A percentile compares a stretch with the other conserved stretches of the same genome.
phyloP scores from a whole-genome alignment of 441 rosid genomes.

The Pelargonium myrrhifolium region DNA sequence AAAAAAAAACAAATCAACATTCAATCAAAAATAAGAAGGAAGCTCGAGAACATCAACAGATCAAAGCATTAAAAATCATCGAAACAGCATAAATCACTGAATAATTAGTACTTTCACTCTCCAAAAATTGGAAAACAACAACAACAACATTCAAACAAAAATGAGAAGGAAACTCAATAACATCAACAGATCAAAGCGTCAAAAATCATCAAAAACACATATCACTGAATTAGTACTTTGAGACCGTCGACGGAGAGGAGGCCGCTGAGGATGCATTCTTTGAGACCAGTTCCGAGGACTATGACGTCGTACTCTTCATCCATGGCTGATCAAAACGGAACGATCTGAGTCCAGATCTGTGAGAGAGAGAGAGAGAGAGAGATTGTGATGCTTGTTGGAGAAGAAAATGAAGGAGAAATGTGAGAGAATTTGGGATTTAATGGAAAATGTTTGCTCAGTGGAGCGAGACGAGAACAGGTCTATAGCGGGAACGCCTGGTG shows the following conservation, averaged over 20 bases:
- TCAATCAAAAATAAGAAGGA: no score
- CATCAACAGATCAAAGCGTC: not conserved
- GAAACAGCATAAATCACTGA: no score
- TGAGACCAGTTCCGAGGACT: slow-evolving; percentile 70
- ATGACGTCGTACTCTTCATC: slow-evolving; percentile 72
- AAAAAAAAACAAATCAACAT: no score
- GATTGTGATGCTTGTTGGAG: not conserved
- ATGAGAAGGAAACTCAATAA: not conserved
- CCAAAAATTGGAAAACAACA: no score
- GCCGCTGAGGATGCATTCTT: slow-evolving; percentile 74
- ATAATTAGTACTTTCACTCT: no score
- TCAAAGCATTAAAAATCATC: no score
- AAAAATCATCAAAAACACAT: not conserved
- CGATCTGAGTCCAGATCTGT: not conserved
- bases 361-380: not conserved
- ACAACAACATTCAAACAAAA: not conserved
- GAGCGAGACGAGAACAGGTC: not conserved
- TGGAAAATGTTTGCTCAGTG: not conserved
- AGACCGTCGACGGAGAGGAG: slow-evolving; percentile 68
- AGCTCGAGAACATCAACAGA: no score
- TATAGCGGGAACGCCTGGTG: not conserved
- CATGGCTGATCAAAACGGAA: slow-evolving; percentile 23
- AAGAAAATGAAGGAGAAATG: not conserved
- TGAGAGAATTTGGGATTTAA: not conserved
- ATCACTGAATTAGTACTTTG: slow-evolving; percentile 28